Conservation (phyloP, 768 basidiomycete species). For the Lentinula boryana region DNA sequence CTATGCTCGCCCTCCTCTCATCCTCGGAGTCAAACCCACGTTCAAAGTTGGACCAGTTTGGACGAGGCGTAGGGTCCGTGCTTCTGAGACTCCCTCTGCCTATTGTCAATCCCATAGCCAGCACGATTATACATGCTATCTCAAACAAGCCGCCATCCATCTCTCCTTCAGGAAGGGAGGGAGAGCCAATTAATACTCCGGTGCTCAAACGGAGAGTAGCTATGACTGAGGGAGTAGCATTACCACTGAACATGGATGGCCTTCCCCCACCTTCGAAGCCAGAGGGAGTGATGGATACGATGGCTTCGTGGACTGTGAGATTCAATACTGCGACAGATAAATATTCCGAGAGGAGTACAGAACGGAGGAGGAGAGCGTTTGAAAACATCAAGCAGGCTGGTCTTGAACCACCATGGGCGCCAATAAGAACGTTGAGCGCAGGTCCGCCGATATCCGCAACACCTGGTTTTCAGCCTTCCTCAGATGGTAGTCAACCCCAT, state of each 20-base stretch:
- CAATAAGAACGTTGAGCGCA: background rate
- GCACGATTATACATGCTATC: conserved; percentile 11
- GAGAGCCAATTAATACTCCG: background rate
- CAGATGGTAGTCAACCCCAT: background rate
- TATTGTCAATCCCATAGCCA: background rate
- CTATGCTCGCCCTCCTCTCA: conserved; percentile 14
- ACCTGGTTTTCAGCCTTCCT: background rate
- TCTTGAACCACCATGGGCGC: background rate
- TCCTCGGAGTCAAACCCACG: background rate
- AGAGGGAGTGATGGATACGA: conserved; percentile 16
- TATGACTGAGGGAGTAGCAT: conserved; percentile 12
- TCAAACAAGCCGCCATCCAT: conserved; percentile 9
- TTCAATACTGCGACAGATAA: conserved; percentile 11
- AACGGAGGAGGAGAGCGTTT: conserved; percentile 8
- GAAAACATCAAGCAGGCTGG: background rate
- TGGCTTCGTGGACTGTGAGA: conserved; percentile 13
- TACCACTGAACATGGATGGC: conserved; percentile 11
- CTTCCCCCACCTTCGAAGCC: conserved; percentile 17
- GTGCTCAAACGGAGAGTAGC: conserved; percentile 12
- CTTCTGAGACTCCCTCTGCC: conserved; percentile 12
- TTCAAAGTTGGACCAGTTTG: conserved; percentile 10
- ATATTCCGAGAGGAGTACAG: conserved; percentile 10
- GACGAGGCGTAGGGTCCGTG: conserved; percentile 12
- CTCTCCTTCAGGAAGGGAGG: background rate
- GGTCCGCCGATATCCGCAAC: background rate